Conservation (phyloP, 257 asterid genomes). For the Apocynum venetum region DNA sequence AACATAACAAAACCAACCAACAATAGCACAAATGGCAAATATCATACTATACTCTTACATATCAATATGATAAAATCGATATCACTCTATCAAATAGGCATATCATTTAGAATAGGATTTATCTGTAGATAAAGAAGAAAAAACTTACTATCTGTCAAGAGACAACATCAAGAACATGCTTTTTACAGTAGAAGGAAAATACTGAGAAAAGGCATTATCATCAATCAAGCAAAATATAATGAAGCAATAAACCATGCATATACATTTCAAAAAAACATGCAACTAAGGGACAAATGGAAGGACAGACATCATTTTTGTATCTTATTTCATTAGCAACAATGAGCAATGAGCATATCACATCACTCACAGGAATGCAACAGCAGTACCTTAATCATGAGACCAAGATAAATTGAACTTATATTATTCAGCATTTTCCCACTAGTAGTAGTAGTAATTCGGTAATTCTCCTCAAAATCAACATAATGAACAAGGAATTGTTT, state of each 20-base stretch:
- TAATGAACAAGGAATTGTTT: too few species aligned
- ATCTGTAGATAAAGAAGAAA: neutral
- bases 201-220: neutral
- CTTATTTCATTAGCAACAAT: too few species aligned
- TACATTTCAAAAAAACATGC: neutral
- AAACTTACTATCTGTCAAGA: neutral
- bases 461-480: too few species aligned
- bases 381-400: too few species aligned
- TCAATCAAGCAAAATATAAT: neutral
- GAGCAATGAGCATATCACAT: too few species aligned
- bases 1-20: neutral
- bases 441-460: too few species aligned
- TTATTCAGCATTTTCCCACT: too few species aligned
- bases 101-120: neutral
- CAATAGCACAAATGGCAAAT: neutral
- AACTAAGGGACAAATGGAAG: neutral
- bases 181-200: neutral
- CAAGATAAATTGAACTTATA: too few species aligned
- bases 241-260: neutral
- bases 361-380: too few species aligned
- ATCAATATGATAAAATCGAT: constrained; percentile 9
- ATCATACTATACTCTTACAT: constrained; percentile 10
- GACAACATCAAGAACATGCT: neutral
- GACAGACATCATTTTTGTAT: neutral
- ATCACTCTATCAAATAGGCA: neutral